phyloP scores from a whole-genome alignment of 495 filamentous ascomycete species.

The Xylaria longipes region DNA sequence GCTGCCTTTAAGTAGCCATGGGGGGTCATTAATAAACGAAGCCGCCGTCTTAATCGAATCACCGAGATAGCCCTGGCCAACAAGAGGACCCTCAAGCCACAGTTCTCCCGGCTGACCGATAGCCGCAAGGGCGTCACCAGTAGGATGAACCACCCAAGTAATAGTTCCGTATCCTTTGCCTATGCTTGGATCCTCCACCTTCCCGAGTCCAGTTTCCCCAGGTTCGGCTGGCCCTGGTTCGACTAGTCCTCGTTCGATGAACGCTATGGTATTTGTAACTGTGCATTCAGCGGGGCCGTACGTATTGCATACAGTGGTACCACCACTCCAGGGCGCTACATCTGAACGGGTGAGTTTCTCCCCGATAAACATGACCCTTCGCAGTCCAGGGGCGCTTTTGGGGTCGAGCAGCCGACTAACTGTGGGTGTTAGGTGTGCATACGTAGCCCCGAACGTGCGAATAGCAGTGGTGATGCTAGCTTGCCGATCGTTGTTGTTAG shows the following conservation, averaged over 20 bases:
- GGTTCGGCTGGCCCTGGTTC: too few species aligned
- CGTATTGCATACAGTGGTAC: too few species aligned
- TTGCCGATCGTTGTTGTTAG: slow-evolving; percentile 33
- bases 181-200: neutral
- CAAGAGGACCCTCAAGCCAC: slow-evolving; percentile 35
- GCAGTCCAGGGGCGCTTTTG: too few species aligned
- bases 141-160: slow-evolving; percentile 38
- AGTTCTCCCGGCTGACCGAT: slow-evolving; percentile 39
- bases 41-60: slow-evolving; percentile 31
- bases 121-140: slow-evolving; percentile 42
- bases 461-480: neutral
- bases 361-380: too few species aligned
- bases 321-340: too few species aligned
- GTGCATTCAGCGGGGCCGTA: too few species aligned
- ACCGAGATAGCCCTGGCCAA: slow-evolving; percentile 58
- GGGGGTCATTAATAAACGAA: slow-evolving; percentile 35
- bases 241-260: neutral
- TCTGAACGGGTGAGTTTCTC: too few species aligned
- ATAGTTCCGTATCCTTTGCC: slow-evolving; percentile 10
- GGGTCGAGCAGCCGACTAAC: too few species aligned
- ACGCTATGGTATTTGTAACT: too few species aligned
- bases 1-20: slow-evolving; percentile 1
- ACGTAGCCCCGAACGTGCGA: too few species aligned
- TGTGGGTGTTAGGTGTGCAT: too few species aligned
- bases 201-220: too few species aligned